Base-by-base conservation (phyloP, 1,284 basidiomycete genomes). In the Fomitopsis schrenkii region DNA sequence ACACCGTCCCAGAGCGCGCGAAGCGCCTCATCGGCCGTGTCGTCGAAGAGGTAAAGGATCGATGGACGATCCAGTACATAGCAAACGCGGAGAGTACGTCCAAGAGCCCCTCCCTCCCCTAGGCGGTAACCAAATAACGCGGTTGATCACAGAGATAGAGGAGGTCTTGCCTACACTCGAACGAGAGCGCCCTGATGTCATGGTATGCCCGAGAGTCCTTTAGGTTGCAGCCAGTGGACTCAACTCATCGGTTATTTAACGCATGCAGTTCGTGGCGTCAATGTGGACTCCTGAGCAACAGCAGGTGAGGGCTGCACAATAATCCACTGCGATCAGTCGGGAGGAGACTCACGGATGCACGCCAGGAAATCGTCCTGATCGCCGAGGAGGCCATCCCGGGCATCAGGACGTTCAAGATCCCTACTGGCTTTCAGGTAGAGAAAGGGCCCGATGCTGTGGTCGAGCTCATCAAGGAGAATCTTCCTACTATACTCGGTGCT, bases 231-330 rank as follows among this genome's bases (percentile, higher is more conserved):
- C 57, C 9, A 40, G 3, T 7, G 3, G 9, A 35, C 30, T 26
- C 36, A 35, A 26, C 8, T 19, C 19, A n/a, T 45, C 40, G 19
- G 7, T 12, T 14, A 15, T 1, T 22, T 35, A 30, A 53, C 7
- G 22, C 12, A 5, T 22, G 7, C 46, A 67, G 66, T 69, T 69
- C 46, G 67, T 67, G 0, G 68, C 68, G 1, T 69, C 66, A 7
- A 69, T 69, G 68, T 69, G 68, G 68, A 64, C 66, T 2, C 63
- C 65, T 0, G 68, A 66, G 40, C 62, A 69, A 46, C 63, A 64
- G 4, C 62, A 66, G 58, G 68, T 69, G 22, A n/a, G n/a, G 2
- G 14, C 17, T n/a, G 44, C 26, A 19, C n/a, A 22, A 45, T 6
- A 45, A 12, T 10, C 3, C 38, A 40, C 38, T 40, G 14, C 9